Conservation (phyloP, 2,329 filamentous ascomycete species). For the Fusarium continuum region DNA sequence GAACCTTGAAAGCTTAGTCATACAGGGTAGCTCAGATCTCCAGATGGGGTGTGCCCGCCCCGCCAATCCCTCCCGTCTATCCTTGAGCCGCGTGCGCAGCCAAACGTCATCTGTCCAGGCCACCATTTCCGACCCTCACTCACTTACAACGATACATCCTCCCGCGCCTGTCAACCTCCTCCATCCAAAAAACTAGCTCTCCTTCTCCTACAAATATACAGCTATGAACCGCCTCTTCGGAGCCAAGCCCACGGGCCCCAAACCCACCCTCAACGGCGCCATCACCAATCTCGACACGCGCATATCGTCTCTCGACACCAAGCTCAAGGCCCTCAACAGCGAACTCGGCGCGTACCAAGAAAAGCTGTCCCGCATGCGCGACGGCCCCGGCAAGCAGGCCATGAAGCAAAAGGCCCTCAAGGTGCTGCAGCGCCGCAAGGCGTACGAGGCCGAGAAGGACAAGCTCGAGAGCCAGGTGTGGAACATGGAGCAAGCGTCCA, state of each 20-base stretch:
- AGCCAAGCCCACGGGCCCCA: conserved; percentile 84
- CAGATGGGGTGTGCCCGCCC: conserved; percentile 13
- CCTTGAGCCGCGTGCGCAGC: conserved; percentile 31
- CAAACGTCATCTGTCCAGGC: conserved; percentile 43
- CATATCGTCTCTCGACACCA: conserved; percentile 89
- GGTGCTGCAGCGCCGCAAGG: conserved; percentile 89
- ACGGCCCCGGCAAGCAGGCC: conserved; percentile 91
- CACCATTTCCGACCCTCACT: conserved; percentile 17
- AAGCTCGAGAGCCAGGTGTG: conserved; percentile 94
- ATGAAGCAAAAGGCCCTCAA: conserved; percentile 95
- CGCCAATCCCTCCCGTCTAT: conserved; percentile 5
- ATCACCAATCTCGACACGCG: conserved; percentile 87
- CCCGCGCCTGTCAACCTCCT: background rate
- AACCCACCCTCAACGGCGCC: conserved; percentile 85
- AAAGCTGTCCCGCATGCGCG: conserved; percentile 91
- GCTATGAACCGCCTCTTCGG: conserved; percentile 97
- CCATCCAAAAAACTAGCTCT: background rate
- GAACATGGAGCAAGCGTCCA: conserved; percentile 99
- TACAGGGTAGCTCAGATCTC: conserved; percentile 7
- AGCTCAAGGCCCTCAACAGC: conserved; percentile 89
- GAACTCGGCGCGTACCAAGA: conserved; percentile 89
- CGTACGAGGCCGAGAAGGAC: conserved; percentile 93
- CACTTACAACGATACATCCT: background rate
- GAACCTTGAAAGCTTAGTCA: background rate
- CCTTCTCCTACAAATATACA: background rate